Base-by-base conservation (phyloP, 352 stramenopile genomes). In the Phytopythium mirpurense region DNA sequence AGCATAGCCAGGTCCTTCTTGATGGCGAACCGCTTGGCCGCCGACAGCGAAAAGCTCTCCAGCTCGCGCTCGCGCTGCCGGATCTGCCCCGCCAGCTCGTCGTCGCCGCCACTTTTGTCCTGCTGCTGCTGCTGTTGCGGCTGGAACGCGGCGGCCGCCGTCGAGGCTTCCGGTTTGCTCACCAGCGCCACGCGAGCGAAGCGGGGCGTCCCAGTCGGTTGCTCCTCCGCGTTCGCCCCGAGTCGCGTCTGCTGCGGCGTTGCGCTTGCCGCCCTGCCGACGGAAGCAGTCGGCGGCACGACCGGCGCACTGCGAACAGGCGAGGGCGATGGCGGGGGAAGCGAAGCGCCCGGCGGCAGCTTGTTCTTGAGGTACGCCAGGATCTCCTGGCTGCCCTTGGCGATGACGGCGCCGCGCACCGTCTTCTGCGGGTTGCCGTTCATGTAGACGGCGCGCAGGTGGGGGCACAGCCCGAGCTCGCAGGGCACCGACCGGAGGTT, bases 401-500 rank as follows among this genome's bases (percentile, higher is more conserved):
- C 74, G 26, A 96, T 77, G 27, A 89, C 65, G 12, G 49, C 72
- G 2, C 78, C 74, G 21, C 85, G 78, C 14, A 96, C 71, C 2
- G 79, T 90, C 46, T 86, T 82, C 49, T 95, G 84, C 10, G 85
- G 85, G 52, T 94, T 96, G 8, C 83, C 83, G 43, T 90, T 92
- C 62, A 95, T 78, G 63, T 88, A 86, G 21, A 96, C 72, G 8
- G 79, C 69, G 18, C 74, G 73, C 34, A 96, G 62, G 18, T 80
- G 61, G 1, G 64, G 67, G 37, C 75, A 90, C 15, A 93, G 61
- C 0, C 72, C 83, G 0, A 95, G 62, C 29, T 90, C 79, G 5
- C 61, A 84, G 0, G 79, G 82, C 2, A 93, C 68, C 14, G 66
- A 59, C 8, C 57, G 65, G 27, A 95, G 61, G 42, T 81, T 91